Conservation (phyloP, 2,329 filamentous ascomycete genomes). For the Fusarium staphyleae region DNA sequence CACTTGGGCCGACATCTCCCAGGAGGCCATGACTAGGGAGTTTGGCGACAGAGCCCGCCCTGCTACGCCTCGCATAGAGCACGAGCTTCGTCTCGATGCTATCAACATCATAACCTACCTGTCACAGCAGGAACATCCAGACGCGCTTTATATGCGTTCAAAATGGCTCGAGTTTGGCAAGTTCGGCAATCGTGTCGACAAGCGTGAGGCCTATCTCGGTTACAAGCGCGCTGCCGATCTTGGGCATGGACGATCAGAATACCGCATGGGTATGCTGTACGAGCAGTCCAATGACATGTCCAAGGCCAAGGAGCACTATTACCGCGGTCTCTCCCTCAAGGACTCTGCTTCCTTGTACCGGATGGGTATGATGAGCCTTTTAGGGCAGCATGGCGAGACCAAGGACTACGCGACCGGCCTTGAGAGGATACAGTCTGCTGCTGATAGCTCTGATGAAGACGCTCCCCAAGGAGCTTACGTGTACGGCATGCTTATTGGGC, state of each 20-base stretch:
- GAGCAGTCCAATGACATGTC: slow-evolving; percentile 92
- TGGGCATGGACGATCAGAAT: slow-evolving; percentile 88
- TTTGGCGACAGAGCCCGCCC: slow-evolving; percentile 62
- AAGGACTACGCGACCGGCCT: slow-evolving; percentile 82
- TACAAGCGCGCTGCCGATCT: slow-evolving; percentile 87
- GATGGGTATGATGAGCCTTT: slow-evolving; percentile 95
- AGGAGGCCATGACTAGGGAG: slow-evolving; percentile 77
- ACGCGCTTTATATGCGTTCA: slow-evolving; percentile 90
- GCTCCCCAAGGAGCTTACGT: slow-evolving; percentile 96
- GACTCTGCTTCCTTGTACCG: slow-evolving; percentile 90
- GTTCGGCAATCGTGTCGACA: slow-evolving; percentile 88
- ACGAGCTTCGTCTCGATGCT: slow-evolving; percentile 85
- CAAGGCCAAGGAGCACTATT: slow-evolving; percentile 92
- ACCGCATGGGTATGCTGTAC: slow-evolving; percentile 97
- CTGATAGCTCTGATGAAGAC: slow-evolving; percentile 91
- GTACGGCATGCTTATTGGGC: slow-evolving; percentile 90
- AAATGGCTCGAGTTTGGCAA: slow-evolving; percentile 99
- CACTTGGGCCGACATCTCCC: slow-evolving; percentile 83
- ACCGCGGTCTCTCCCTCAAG: slow-evolving; percentile 76
- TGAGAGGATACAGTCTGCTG: slow-evolving; percentile 82
- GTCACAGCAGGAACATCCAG: slow-evolving; percentile 89
- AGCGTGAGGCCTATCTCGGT: slow-evolving; percentile 89
- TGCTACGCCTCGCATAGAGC: slow-evolving; percentile 84
- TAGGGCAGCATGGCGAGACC: slow-evolving; percentile 89
- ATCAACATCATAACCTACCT: slow-evolving; percentile 92